Evolutionary conservation across 805 yeast species (phyloP), one percentile per base, ranked within the genome.

Genomic region (Teunomyces panamensis): DNA sequence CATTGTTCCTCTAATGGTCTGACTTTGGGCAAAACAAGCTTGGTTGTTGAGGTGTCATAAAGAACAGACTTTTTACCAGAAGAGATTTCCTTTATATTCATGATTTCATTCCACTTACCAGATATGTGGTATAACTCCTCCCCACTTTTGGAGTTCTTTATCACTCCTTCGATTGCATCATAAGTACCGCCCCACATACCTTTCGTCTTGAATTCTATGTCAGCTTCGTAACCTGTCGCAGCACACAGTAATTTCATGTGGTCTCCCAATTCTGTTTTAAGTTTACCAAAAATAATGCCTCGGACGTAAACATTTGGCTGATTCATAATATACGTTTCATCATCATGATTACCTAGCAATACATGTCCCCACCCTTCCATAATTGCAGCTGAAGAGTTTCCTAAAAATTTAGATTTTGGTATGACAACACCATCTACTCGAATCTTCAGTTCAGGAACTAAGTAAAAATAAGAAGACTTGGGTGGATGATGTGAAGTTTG

Each of bases 401-500:
- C 99, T 50, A 92, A 73, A 59, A 94, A 94, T 58, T 81, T 80
- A 1, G 97, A 90, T 59, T 80, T 84, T 17, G 99, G 99, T 37
- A 89, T 75, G 14, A 90, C 82, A 9, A 86, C 78, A 29, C 99
- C 99, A 60, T 94, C 99, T 17, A 85, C 89, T 52, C 94, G 80
- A 49, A 94, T 87, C 55, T 81, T 80, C 49, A 80, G 79, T 48
- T 82, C 86, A 0, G 99, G 99, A 32, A 88, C 79, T 67, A 85
- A 74, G 64, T 89, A 94, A 62, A 90, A 94, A 66, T 92, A 94
- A 0, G 96, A 85, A 0, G 97, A 89, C 63, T 94, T 87, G 10
- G 99, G 99, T n/a, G 99, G 98, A 64, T 94, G 99, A 61, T 94
- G 99, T 29, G 96, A 87, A 0, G 97, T 91, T 66, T 94, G 99